Percentiles rank a stretch among this genome's conserved stretches.
These are phyloP conservation scores for Sungouiozyma intestinalis DNA, from an alignment of 805 yeast genomes.

Conservation along the genomic window DNA sequence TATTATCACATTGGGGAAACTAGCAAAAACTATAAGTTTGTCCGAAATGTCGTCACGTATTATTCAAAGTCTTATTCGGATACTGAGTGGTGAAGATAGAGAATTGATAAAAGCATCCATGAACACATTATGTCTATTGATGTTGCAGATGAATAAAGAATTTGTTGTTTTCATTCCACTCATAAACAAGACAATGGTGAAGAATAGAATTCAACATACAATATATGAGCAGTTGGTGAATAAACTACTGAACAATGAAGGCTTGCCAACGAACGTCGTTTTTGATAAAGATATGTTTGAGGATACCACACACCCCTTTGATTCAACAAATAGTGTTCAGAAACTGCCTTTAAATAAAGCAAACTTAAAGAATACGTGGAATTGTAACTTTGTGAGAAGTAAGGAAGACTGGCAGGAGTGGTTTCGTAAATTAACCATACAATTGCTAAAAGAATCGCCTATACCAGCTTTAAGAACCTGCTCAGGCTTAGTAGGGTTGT, in stretches of 20 bases:
- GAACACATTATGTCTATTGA: slow-evolving; percentile 68
- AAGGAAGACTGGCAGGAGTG: slow-evolving; percentile 98
- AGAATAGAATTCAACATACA: slow-evolving; percentile 55
- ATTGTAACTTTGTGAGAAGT: slow-evolving; percentile 76
- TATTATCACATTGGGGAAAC: slow-evolving; percentile 70
- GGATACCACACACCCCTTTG: slow-evolving; percentile 26
- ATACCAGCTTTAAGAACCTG: slow-evolving; percentile 92
- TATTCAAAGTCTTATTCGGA: slow-evolving; percentile 74
- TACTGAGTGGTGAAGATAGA: slow-evolving; percentile 40
- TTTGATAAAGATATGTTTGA: slow-evolving; percentile 45
- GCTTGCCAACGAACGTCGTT: slow-evolving; percentile 66
- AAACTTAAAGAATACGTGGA: slow-evolving; percentile 77
- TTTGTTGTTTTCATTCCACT: slow-evolving; percentile 80
- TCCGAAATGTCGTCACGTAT: slow-evolving; percentile 86
- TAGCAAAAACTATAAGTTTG: slow-evolving; percentile 61
- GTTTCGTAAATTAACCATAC: slow-evolving; percentile 80
- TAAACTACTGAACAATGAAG: slow-evolving; percentile 72
- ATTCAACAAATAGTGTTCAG: slow-evolving; percentile 52
- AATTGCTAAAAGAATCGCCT: slow-evolving; percentile 82
- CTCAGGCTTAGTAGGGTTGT: slow-evolving; percentile 76
- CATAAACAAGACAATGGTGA: slow-evolving; percentile 54
- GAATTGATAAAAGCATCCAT: slow-evolving; percentile 58
- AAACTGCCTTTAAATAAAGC: slow-evolving; percentile 63
- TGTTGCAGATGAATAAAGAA: slow-evolving; percentile 74
- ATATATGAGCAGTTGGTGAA: slow-evolving; percentile 74